phyloP scores from a whole-genome alignment of 441 rosid genomes.

The Viola pubescens region DNA sequence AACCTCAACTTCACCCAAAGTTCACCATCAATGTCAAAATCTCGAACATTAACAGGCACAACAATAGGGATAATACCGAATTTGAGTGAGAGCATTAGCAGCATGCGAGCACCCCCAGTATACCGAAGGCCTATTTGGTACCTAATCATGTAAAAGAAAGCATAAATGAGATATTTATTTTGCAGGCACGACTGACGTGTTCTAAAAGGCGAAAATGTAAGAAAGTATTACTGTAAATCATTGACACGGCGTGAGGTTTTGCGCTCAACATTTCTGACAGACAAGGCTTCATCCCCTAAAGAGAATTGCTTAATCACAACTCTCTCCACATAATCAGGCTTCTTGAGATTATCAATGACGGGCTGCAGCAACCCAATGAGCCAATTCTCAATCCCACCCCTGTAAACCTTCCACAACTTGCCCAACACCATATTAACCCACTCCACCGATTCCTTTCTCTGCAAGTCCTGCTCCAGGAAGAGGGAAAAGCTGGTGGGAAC shows the following conservation, averaged over 20 bases:
- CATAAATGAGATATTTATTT: slow-evolving; percentile 6
- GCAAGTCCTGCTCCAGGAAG: slow-evolving; percentile 87
- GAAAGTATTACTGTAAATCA: slow-evolving; percentile 64
- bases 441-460: slow-evolving; percentile 91
- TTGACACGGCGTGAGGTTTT: slow-evolving; percentile 84
- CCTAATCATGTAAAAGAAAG: slow-evolving; percentile 33
- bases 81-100: slow-evolving; percentile 75
- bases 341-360: slow-evolving; percentile 77
- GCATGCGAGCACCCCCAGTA: slow-evolving; percentile 89
- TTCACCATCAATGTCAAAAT: slow-evolving; percentile 96
- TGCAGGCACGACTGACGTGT: neutral
- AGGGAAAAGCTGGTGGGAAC: slow-evolving; percentile 75
- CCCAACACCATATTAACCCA: slow-evolving; percentile 99
- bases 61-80: slow-evolving; percentile 70
- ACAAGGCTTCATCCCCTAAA: slow-evolving; percentile 86
- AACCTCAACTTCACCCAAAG: slow-evolving; percentile 91
- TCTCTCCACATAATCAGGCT: slow-evolving; percentile 89
- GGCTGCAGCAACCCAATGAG: slow-evolving; percentile 85
- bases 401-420: slow-evolving; percentile 89
- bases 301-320: slow-evolving; percentile 93
- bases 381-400: slow-evolving; percentile 90
- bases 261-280: slow-evolving; percentile 91
- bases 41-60: slow-evolving; percentile 84
- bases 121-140: slow-evolving; percentile 93
- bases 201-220: neutral